These are phyloP conservation scores for Claviceps pazoutovae DNA, from an alignment of 2,329 filamentous ascomycete genomes.

Conservation along the genomic window DNA sequence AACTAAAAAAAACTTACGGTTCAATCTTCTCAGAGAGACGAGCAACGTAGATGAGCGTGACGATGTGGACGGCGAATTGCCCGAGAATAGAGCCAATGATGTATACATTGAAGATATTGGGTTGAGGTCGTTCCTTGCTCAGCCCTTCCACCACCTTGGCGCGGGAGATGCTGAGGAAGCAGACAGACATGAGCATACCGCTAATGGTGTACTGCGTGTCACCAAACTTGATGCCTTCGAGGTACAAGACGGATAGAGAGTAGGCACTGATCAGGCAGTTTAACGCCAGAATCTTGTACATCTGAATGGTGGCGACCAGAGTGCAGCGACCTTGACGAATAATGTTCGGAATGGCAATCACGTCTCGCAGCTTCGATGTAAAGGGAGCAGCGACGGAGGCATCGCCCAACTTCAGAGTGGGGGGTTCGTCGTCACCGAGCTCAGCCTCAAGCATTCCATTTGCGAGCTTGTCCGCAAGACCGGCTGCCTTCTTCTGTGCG, in stretches of 20 bases:
- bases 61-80: conserved; percentile 93
- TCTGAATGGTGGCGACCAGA: conserved; percentile 94
- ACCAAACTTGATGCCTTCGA: conserved; percentile 98
- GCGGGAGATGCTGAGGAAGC: conserved; percentile 96
- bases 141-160: conserved; percentile 90
- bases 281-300: conserved; percentile 98
- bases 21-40: conserved; percentile 74
- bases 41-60: conserved; percentile 85
- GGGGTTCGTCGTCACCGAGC: conserved; percentile 77
- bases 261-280: conserved; percentile 98
- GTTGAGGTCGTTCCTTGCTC: conserved; percentile 92
- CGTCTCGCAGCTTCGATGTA: conserved; percentile 93
- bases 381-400: conserved; percentile 95
- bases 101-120: conserved; percentile 98
- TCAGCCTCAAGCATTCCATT: conserved; percentile 81
- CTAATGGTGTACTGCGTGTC: conserved; percentile 97
- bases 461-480: conserved; percentile 76
- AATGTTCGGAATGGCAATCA: conserved; percentile 94
- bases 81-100: conserved; percentile 96
- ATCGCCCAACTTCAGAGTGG: conserved; percentile 91
- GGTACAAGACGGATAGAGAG: conserved; percentile 87
- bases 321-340: conserved; percentile 96
- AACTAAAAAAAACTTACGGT: conserved; percentile 48
- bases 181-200: conserved; percentile 99
- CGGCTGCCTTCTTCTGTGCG: conserved; percentile 56